phyloP scores from a whole-genome alignment of 176 grass and related monocot species.

The Olyra latifolia region DNA sequence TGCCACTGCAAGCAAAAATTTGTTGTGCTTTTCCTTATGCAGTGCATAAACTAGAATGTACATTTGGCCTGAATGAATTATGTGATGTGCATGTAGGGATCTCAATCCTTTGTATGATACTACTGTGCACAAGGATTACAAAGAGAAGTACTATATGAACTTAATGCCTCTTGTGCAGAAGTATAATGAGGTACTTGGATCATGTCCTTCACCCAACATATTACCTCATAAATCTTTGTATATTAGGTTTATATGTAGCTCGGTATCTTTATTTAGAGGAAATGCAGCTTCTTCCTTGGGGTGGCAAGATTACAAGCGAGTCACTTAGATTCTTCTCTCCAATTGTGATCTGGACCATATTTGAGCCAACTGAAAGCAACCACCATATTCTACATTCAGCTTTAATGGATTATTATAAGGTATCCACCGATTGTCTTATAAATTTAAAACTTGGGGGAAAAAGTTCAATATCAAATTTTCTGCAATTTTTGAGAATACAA shows the following conservation, averaged over 20 bases:
- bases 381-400: conserved; percentile 59
- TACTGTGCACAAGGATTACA: conserved; percentile 58
- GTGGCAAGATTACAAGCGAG: conserved; percentile 90
- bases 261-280: conserved; percentile 59
- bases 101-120: conserved; percentile 92
- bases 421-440: neutral
- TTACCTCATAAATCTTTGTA: neutral
- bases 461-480: neutral
- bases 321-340: conserved; percentile 95
- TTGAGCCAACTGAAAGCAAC: conserved; percentile 59
- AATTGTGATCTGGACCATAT: conserved; percentile 76
- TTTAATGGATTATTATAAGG: conserved; percentile 88
- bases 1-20: neutral
- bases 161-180: conserved; percentile 71
- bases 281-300: conserved; percentile 97
- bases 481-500: neutral
- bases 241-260: conserved; percentile 54
- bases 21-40: neutral
- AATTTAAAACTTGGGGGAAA: neutral
- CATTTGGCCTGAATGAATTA: neutral
- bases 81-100: conserved; percentile 52
- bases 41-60: neutral
- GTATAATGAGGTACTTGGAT: conserved; percentile 63
- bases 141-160: conserved; percentile 75
- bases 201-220: neutral